Evolutionary conservation across 2,329 filamentous ascomycete genomes (phyloP).

Genomic region (Bipolaris sorokiniana): DNA sequence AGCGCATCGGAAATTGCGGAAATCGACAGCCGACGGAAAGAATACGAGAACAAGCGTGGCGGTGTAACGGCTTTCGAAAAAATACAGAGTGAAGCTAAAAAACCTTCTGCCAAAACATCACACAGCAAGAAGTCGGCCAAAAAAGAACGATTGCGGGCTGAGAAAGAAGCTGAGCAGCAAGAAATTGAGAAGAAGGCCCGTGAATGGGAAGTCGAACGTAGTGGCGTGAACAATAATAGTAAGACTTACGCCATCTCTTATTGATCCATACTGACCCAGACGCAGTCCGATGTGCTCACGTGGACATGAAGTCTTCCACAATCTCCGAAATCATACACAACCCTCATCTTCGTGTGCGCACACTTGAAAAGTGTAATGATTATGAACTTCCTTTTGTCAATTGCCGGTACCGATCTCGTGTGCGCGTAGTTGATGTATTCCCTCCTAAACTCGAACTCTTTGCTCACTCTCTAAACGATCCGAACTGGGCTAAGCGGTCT

Average conservation of each 20-base stretch:
- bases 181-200: conserved; percentile 33
- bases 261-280: conserved; percentile 11
- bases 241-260: conserved; percentile 21
- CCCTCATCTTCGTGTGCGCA: conserved; percentile 48
- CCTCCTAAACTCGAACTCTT: conserved; percentile 76
- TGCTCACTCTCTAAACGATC: conserved; percentile 54
- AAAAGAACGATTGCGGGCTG: conserved; percentile 43
- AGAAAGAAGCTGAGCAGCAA: conserved; percentile 41
- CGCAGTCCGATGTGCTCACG: conserved; percentile 56
- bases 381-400: conserved; percentile 74
- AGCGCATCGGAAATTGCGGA: conserved; percentile 18
- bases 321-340: conserved; percentile 57
- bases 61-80: conserved; percentile 21
- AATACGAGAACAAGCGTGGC: conserved; percentile 59
- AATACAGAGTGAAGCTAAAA: conserved; percentile 25
- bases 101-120: conserved; percentile 26
- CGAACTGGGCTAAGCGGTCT: conserved; percentile 36
- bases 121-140: conserved; percentile 47
- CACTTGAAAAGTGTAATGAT: conserved; percentile 41
- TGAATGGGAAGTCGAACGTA: conserved; percentile 20
- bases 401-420: conserved; percentile 69
- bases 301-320: conserved; percentile 43
- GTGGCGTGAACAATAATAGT: conserved; percentile 51
- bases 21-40: conserved; percentile 64
- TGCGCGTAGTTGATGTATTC: conserved; percentile 82